Evolutionary conservation across 2,329 filamentous ascomycete species (phyloP).

Genomic region (Paracoccidioides lutzii): DNA sequence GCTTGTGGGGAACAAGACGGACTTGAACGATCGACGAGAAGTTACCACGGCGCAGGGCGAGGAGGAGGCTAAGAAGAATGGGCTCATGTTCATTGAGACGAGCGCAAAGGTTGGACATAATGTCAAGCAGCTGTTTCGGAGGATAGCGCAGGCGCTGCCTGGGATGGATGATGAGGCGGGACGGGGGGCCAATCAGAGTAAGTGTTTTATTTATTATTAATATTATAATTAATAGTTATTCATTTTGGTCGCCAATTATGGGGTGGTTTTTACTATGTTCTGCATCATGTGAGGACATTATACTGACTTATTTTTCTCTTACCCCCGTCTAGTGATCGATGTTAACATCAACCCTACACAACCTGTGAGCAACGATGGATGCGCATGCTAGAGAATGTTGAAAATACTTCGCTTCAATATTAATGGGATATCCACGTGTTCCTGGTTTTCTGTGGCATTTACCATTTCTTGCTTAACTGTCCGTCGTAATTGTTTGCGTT

Average conservation of each 20-base stretch:
- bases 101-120: slow-evolving; percentile 97
- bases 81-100: slow-evolving; percentile 97
- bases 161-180: slow-evolving; percentile 91
- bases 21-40: slow-evolving; percentile 95
- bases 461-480: neutral
- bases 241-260: neutral
- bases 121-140: slow-evolving; percentile 92
- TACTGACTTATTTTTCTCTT: slow-evolving; percentile 15
- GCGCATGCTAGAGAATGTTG: slow-evolving; percentile 43
- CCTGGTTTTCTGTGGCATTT: neutral
- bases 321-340: slow-evolving; percentile 59
- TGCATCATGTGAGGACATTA: neutral
- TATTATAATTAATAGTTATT: neutral
- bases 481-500: neutral
- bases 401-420: slow-evolving; percentile 4
- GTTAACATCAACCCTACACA: slow-evolving; percentile 67
- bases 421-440: neutral
- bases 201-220: slow-evolving; percentile 25
- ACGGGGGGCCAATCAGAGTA: slow-evolving; percentile 68
- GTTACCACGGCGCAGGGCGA: slow-evolving; percentile 94
- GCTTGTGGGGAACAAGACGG: slow-evolving; percentile 96
- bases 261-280: neutral
- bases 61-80: slow-evolving; percentile 95
- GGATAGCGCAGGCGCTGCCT: slow-evolving; percentile 93
- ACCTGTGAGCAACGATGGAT: slow-evolving; percentile 58